A percentile compares a stretch with the other conserved stretches of the same genome.
phyloP scores from a whole-genome alignment of 2,329 filamentous ascomycete species.

The Neopestalotiopsis rosae region DNA sequence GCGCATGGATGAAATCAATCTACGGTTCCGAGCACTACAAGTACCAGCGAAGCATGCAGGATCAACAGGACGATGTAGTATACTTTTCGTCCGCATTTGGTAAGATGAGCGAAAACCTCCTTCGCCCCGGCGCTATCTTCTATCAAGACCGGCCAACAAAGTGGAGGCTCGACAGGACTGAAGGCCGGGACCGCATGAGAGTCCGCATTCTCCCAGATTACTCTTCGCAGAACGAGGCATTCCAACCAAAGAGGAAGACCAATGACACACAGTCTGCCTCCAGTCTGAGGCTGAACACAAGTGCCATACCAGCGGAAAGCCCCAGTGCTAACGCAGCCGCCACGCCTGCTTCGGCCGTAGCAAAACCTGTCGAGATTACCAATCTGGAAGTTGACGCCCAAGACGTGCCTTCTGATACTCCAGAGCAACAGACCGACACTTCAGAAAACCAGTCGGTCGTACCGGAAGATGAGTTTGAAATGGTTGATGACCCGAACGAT shows the following conservation, averaged over 20 bases:
- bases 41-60: conserved; percentile 85
- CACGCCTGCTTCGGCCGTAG: conserved; percentile 24
- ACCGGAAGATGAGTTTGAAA: conserved; percentile 90
- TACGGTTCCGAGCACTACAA: conserved; percentile 91
- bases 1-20: conserved; percentile 94
- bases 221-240: conserved; percentile 70
- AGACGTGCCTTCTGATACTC: conserved; percentile 20
- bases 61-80: conserved; percentile 87
- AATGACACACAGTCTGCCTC: conserved; percentile 47
- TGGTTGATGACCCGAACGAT: conserved; percentile 91
- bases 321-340: conserved; percentile 23
- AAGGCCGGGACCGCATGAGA: conserved; percentile 94
- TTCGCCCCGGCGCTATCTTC: conserved; percentile 81
- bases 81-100: conserved; percentile 79
- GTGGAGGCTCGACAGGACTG: conserved; percentile 95
- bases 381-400: not conserved
- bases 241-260: conserved; percentile 81
- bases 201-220: conserved; percentile 84
- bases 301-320: conserved; percentile 19
- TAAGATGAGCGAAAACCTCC: conserved; percentile 79
- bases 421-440: conserved; percentile 26
- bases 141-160: conserved; percentile 68
- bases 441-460: conserved; percentile 39
- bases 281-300: conserved; percentile 38
- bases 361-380: conserved; percentile 22